Evolutionary conservation across 495 filamentous ascomycete genomes (phyloP).

Genomic region (Lasiosphaeria hispida): DNA sequence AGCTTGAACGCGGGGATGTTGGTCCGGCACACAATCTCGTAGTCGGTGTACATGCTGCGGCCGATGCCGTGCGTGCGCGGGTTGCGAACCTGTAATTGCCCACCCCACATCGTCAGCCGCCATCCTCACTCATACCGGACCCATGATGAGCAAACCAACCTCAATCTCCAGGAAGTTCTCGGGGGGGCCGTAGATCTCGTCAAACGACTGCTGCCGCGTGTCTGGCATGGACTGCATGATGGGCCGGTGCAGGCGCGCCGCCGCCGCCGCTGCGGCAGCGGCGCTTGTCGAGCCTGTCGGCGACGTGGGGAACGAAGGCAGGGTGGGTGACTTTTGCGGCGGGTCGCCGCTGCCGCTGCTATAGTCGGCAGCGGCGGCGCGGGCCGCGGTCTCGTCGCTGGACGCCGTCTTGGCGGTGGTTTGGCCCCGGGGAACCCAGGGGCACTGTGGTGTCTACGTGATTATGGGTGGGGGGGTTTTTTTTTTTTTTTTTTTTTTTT

Average conservation of each 20-base stretch:
- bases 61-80: constrained; percentile 94
- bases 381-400: constrained; percentile 21
- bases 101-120: too few species aligned
- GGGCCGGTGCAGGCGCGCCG: constrained; percentile 47
- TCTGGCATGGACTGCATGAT: constrained; percentile 81
- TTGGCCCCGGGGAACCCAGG: constrained; percentile 13
- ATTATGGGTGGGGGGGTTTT: too few species aligned
- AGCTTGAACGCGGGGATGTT: constrained; percentile 99
- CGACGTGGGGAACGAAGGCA: constrained; percentile 34
- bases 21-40: constrained; percentile 94
- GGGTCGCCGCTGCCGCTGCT: constrained; percentile 23
- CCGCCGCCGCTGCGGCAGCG: constrained; percentile 29
- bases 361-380: constrained; percentile 20
- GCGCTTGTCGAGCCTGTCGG: constrained; percentile 23
- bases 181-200: constrained; percentile 97
- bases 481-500: too few species aligned
- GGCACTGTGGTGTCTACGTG: constrained; percentile 1
- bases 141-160: constrained; percentile 47
- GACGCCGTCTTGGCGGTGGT: constrained; percentile 43
- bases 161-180: constrained; percentile 99
- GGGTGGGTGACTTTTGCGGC: constrained; percentile 20
- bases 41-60: constrained; percentile 96
- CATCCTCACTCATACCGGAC: too few species aligned
- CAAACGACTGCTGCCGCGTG: constrained; percentile 87
- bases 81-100: constrained; percentile 78